Conservation (phyloP, 352 stramenopile genomes). For the Pythium sukuiense region DNA sequence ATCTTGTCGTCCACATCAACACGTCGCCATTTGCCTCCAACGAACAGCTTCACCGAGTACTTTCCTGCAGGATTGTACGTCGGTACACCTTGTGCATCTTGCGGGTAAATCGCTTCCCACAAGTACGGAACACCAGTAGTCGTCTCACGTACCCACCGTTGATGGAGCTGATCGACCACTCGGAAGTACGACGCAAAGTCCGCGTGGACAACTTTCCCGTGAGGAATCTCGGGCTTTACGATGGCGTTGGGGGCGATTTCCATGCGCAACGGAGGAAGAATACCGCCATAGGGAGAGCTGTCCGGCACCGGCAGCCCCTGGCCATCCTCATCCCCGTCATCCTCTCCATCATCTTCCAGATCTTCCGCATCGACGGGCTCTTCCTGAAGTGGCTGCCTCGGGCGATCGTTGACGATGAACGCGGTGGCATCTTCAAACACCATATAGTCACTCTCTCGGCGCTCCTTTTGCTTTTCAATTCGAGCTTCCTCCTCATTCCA, state of each 20-base stretch:
- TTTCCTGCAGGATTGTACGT: constrained; percentile 74
- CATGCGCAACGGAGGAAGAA: constrained; percentile 51
- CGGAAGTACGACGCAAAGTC: constrained; percentile 71
- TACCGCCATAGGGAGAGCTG: constrained; percentile 45
- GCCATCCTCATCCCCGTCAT: constrained; percentile 41
- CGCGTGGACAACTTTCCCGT: constrained; percentile 65
- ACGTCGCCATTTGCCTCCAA: constrained; percentile 69
- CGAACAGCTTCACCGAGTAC: constrained; percentile 72
- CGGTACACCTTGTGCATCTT: constrained; percentile 45
- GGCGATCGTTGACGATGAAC: constrained; percentile 70
- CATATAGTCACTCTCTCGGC: constrained; percentile 57
- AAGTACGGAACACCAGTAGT: constrained; percentile 37
- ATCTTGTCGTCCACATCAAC: constrained; percentile 74
- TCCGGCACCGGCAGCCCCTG: constrained; percentile 30
- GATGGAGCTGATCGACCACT: constrained; percentile 59
- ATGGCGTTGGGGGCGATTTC: constrained; percentile 55
- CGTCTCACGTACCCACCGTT: constrained; percentile 12
- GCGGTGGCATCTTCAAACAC: constrained; percentile 73
- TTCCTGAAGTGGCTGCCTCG: constrained; percentile 48
- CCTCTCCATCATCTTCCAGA: constrained; percentile 68
- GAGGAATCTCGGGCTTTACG: constrained; percentile 54
- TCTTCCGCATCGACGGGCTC: constrained; percentile 63
- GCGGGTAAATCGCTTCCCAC: constrained; percentile 76
- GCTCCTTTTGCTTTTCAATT: constrained; percentile 48
- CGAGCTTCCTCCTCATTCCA: constrained; percentile 61